Evolutionary conservation across 1,139 yeast species (phyloP).

Genomic region (Pneumocystis sp.): DNA sequence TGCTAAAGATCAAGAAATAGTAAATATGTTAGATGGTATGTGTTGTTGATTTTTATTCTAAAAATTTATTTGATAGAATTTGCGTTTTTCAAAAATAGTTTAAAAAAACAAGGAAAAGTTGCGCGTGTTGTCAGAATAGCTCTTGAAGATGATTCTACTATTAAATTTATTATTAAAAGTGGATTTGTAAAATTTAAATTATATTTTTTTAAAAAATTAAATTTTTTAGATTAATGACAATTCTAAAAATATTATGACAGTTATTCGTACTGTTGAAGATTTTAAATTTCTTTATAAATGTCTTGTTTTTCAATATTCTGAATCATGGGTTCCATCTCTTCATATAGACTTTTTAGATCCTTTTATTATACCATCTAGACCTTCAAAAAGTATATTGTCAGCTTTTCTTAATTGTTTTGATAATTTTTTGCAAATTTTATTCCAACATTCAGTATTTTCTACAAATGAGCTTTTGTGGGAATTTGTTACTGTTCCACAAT

Average conservation of each 20-base stretch:
- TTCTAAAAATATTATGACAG: constrained; percentile 5
- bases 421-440: constrained; percentile 31
- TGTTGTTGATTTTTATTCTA: constrained; percentile 19
- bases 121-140: constrained; percentile 20
- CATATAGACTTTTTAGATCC: constrained; percentile 21
- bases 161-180: constrained; percentile 19
- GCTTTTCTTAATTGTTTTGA: constrained; percentile 37
- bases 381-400: constrained; percentile 30
- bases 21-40: constrained; percentile 33
- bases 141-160: constrained; percentile 19
- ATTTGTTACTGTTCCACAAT: constrained; percentile 29
- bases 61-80: constrained; percentile 17
- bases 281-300: constrained; percentile 28
- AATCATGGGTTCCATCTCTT: constrained; percentile 27
- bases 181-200: constrained; percentile 12
- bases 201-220: constrained; percentile 9
- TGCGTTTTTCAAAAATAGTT: constrained; percentile 16
- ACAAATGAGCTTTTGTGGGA: constrained; percentile 31
- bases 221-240: constrained; percentile 9
- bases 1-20: constrained; percentile 32
- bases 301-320: constrained; percentile 25
- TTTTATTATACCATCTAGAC: constrained; percentile 24
- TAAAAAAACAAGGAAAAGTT: constrained; percentile 14
- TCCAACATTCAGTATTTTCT: constrained; percentile 24
- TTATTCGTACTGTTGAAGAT: constrained; percentile 27